Evolutionary conservation across 2,329 filamentous ascomycete species (phyloP).

Genomic region (Exophiala sp.): DNA sequence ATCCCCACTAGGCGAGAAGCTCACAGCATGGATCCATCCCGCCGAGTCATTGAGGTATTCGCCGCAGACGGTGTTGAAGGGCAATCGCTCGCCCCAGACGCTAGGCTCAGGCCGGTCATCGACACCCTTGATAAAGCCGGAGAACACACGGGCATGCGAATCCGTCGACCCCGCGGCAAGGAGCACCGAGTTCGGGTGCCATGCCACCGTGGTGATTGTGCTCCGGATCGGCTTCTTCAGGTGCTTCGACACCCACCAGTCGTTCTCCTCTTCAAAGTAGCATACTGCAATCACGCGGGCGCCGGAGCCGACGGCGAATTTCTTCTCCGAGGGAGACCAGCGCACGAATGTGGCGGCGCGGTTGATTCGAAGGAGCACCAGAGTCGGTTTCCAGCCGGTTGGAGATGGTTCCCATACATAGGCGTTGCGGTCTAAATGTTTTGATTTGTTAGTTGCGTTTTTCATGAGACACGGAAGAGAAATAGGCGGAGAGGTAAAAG

Average conservation of each 20-base stretch:
- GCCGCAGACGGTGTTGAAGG: conserved; percentile 97
- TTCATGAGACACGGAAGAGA: background rate
- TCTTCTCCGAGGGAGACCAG: conserved; percentile 93
- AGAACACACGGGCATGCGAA: conserved; percentile 90
- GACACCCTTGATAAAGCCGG: conserved; percentile 90
- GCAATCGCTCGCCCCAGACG: conserved; percentile 89
- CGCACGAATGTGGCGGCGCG: conserved; percentile 93
- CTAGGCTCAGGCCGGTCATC: conserved; percentile 79
- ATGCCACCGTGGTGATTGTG: conserved; percentile 88
- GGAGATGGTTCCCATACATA: conserved; percentile 96
- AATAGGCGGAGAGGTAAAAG: background rate
- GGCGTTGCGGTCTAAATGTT: conserved; percentile 80
- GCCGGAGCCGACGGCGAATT: conserved; percentile 95
- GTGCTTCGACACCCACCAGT: conserved; percentile 99
- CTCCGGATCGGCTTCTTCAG: conserved; percentile 98
- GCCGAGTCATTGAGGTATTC: conserved; percentile 95
- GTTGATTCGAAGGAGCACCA: conserved; percentile 95
- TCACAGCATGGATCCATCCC: conserved; percentile 90
- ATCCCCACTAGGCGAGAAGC: conserved; percentile 86
- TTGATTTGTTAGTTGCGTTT: background rate
- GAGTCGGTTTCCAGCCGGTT: conserved; percentile 88
- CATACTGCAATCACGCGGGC: conserved; percentile 93
- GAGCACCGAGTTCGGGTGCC: conserved; percentile 96
- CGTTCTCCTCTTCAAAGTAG: conserved; percentile 98
- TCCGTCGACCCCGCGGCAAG: conserved; percentile 95